These are phyloP conservation scores for Hura crepitans DNA, from an alignment of 441 rosid species.

Conservation along the genomic window DNA sequence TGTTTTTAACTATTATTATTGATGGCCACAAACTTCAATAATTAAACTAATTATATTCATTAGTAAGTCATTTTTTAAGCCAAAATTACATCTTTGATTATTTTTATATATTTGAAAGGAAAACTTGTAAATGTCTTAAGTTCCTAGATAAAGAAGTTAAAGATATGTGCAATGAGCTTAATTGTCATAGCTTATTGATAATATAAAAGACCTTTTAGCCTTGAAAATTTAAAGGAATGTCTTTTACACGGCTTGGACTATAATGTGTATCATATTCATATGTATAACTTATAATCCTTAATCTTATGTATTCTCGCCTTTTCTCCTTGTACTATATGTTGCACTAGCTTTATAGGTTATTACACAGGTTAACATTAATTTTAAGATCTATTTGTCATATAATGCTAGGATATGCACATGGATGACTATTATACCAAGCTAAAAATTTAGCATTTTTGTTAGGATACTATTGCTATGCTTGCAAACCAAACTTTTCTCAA, in stretches of 20 bases:
- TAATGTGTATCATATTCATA: background rate
- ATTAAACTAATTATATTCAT: background rate
- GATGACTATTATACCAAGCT: background rate
- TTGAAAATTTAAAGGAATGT: background rate
- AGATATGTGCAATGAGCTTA: background rate
- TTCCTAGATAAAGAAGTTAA: background rate
- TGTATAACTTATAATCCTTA: background rate
- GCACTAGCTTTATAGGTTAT: background rate
- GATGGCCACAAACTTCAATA: background rate
- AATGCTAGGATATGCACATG: background rate
- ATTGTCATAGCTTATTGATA: background rate
- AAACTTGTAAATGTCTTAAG: background rate
- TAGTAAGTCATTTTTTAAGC: background rate
- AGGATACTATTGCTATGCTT: slow-evolving; percentile 51
- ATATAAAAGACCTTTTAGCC: background rate
- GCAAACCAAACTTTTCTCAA: slow-evolving; percentile 41
- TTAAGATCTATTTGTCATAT: background rate
- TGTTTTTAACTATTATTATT: background rate
- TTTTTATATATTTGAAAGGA: background rate
- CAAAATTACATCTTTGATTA: background rate
- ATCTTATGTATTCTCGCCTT: background rate
- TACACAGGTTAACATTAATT: background rate
- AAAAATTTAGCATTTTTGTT: slow-evolving; percentile 17
- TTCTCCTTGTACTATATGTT: too few species aligned
- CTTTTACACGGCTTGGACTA: background rate